A percentile compares a stretch with the other conserved stretches of the same genome.
These are phyloP conservation scores for Calocybe indica DNA, from an alignment of 768 basidiomycete species.

Conservation along the genomic window DNA sequence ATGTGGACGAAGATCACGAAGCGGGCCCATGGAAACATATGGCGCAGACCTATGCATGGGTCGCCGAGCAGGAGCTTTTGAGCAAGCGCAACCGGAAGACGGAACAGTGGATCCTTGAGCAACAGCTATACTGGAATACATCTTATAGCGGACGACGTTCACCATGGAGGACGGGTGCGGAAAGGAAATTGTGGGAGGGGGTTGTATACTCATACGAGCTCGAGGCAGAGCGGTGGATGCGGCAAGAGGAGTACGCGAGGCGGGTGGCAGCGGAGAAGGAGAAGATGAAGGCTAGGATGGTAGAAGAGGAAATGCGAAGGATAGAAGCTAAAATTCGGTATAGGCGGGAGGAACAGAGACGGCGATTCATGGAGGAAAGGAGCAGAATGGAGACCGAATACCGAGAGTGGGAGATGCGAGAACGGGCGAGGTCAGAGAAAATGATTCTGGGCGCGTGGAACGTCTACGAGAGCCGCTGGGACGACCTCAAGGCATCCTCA, in stretches of 20 bases:
- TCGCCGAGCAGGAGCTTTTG: conserved; percentile 46
- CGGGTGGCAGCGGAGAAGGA: conserved; percentile 32
- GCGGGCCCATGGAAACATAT: conserved; percentile 34
- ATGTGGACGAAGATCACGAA: conserved; percentile 1
- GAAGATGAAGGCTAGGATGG: neutral
- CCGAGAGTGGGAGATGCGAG: conserved; percentile 38
- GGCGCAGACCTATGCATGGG: conserved; percentile 41
- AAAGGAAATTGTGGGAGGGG: conserved; percentile 45
- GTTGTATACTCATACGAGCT: conserved; percentile 44
- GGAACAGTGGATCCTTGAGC: conserved; percentile 61
- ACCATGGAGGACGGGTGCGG: conserved; percentile 8
- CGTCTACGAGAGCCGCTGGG: conserved; percentile 63
- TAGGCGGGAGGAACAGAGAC: conserved; percentile 43
- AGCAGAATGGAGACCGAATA: conserved; percentile 27
- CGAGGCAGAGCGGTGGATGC: conserved; percentile 49
- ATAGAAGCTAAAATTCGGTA: conserved; percentile 48
- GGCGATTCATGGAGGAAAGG: conserved; percentile 42
- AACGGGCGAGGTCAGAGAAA: conserved; percentile 36
- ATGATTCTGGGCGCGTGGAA: conserved; percentile 51
- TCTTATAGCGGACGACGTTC: conserved; percentile 11
- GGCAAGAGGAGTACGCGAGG: conserved; percentile 39
- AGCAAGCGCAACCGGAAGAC: conserved; percentile 43
- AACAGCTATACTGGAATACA: conserved; percentile 36
- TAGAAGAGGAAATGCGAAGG: conserved; percentile 47
- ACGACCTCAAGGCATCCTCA: conserved; percentile 36